Base-by-base conservation (phyloP, 306 rosid genomes). In the Alnus rubra region DNA sequence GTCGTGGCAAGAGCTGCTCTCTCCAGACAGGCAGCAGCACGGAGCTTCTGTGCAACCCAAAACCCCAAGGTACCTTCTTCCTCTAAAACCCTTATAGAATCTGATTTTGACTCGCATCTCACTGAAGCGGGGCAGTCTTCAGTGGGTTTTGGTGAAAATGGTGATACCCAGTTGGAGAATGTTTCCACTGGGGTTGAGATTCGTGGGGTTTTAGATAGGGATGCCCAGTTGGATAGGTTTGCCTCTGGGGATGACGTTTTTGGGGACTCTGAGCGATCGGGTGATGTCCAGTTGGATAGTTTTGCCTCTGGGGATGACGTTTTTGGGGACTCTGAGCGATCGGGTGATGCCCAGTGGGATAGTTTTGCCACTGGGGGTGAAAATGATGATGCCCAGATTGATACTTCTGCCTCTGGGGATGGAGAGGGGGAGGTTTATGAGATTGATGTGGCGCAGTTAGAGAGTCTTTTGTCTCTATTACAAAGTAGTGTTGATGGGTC, bases 361-460 rank as follows among this genome's bases (percentile, higher is more conserved):
- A 39, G 47, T 69, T 65, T 71, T 10, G 78, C 65, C 80, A 14
- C 72, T 23, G 75, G 35, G 58, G 74, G 53, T 19, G 84, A 74
- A 74, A 62, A 23, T 64, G 75, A 45, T 18, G 50, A 42, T 74
- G 42, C 58, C 23, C 77, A 74, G 9, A 71, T 4, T 67, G 80
- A 77, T n/a, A 14, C 2, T 60, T 23, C 4, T 31, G 51, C 53
- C 23, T 51, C 75, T 73, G 77, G 18, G 19, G 67, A 56, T 16
- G 84, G 47, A 47, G 83, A 76, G 51, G 82, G 64, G 45, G 58
- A 63, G 81, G 79, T 58, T 56, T 76, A 73, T 56, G 92, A 87
- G 82, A 79, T 93, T 76, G 84, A 89, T 62, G 55, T 14, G 18
- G 93, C 84, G 70, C 79, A 88, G 71, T 65, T 90, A 68, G 96